A percentile compares a stretch with the other conserved stretches of the same genome.
Evolutionary conservation across 2,329 filamentous ascomycete genomes (phyloP).

Genomic region (Hypoxylon rubiginosum): DNA sequence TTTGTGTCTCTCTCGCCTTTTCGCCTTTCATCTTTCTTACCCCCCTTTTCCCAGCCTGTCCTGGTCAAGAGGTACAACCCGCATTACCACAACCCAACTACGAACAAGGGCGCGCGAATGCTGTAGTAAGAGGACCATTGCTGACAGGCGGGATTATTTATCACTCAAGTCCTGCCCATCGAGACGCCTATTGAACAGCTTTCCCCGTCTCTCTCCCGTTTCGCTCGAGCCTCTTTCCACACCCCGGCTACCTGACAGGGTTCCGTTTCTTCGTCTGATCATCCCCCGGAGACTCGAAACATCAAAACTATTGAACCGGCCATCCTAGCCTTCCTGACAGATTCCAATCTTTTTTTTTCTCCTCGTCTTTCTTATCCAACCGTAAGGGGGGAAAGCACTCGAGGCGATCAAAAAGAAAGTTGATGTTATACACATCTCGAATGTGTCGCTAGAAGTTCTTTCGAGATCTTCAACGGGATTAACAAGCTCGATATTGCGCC

Average conservation of each 20-base stretch:
- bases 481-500: slow-evolving; percentile 22
- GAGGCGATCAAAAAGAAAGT: slow-evolving; percentile 16
- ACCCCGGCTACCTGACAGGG: slow-evolving; percentile 36
- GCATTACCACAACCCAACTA: slow-evolving; percentile 9
- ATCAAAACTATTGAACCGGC: slow-evolving; percentile 32
- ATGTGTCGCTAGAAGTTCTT: slow-evolving; percentile 12
- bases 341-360: slow-evolving; percentile 3
- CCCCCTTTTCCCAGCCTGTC: slow-evolving; percentile 25
- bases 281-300: slow-evolving; percentile 40
- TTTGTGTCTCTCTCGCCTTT: slow-evolving; percentile 9
- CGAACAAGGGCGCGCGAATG: slow-evolving; percentile 28
- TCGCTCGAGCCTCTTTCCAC: slow-evolving; percentile 35
- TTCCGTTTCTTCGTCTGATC: slow-evolving; percentile 35
- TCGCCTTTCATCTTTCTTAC: slow-evolving; percentile 30
- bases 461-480: not conserved
- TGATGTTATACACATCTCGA: slow-evolving; percentile 16
- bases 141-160: slow-evolving; percentile 41
- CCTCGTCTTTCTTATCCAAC: slow-evolving; percentile 12
- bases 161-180: slow-evolving; percentile 36
- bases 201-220: slow-evolving; percentile 18
- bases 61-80: slow-evolving; percentile 32
- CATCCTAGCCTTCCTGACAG: slow-evolving; percentile 21
- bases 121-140: slow-evolving; percentile 33
- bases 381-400: slow-evolving; percentile 11
- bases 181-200: slow-evolving; percentile 25